Conservation (phyloP, 2,329 filamentous ascomycete species). For the Leptographium wingfieldii region DNA sequence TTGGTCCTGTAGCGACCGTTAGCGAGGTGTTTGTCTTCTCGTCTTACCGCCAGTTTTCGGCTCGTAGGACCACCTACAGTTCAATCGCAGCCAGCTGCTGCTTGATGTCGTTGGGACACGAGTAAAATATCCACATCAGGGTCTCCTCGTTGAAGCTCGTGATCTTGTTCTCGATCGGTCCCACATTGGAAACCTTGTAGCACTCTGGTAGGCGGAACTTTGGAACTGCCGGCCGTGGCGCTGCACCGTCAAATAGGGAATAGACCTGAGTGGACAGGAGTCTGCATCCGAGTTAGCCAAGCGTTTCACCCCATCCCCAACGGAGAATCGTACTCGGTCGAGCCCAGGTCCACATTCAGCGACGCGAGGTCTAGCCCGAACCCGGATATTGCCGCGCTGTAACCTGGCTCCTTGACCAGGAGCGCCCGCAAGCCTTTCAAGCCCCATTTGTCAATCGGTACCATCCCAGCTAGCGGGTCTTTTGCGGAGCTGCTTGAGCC, state of each 20-base stretch:
- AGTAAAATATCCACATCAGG: constrained; percentile 58
- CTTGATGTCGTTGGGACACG: constrained; percentile 48
- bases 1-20: constrained; percentile 32
- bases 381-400: constrained; percentile 46
- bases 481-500: constrained; percentile 28
- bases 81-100: constrained; percentile 52
- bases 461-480: constrained; percentile 49
- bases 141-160: constrained; percentile 57
- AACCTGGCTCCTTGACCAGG: constrained; percentile 52
- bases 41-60: neutral
- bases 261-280: constrained; percentile 46
- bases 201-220: constrained; percentile 51
- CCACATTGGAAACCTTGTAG: constrained; percentile 54
- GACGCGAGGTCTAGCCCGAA: constrained; percentile 45
- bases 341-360: constrained; percentile 44
- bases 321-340: constrained; percentile 35
- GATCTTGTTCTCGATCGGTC: constrained; percentile 52
- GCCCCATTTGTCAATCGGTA: constrained; percentile 51
- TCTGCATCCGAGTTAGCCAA: constrained; percentile 19
- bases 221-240: constrained; percentile 43
- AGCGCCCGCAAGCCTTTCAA: constrained; percentile 50
- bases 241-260: constrained; percentile 47
- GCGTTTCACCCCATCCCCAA: neutral
- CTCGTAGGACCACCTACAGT: constrained; percentile 32
- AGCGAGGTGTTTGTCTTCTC: constrained; percentile 1